These are phyloP conservation scores for Pseudonitzschia multistriata DNA, from an alignment of 108 stramenopile genomes.

Conservation along the genomic window DNA sequence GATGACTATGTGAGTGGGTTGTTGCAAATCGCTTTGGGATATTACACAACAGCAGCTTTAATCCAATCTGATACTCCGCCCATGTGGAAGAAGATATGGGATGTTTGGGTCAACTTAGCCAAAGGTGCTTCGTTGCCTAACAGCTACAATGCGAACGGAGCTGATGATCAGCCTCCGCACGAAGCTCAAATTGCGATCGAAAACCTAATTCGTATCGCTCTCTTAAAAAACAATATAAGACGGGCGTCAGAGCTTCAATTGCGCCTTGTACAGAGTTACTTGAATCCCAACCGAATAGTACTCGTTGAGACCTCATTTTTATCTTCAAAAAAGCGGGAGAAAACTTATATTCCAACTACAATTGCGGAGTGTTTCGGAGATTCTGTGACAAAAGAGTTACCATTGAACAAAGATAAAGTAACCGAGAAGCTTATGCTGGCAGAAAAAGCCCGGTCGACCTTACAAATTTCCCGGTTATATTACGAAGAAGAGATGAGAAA, in stretches of 20 bases:
- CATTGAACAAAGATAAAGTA: not conserved
- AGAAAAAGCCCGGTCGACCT: not conserved
- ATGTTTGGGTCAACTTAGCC: slow-evolving; percentile 30
- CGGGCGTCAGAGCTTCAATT: slow-evolving; percentile 50
- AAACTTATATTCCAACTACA: not conserved
- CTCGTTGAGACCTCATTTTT: not conserved
- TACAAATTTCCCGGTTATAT: not conserved
- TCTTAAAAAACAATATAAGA: slow-evolving; percentile 50
- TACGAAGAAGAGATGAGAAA: slow-evolving; percentile 6
- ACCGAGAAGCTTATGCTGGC: not conserved
- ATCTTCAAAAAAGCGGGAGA: not conserved
- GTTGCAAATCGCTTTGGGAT: slow-evolving; percentile 36
- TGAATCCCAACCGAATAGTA: slow-evolving; percentile 28
- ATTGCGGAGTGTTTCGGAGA: slow-evolving; percentile 23
- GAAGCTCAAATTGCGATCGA: slow-evolving; percentile 44
- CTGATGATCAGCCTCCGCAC: not conserved
- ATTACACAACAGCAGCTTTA: slow-evolving; percentile 32
- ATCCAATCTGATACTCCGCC: slow-evolving; percentile 45
- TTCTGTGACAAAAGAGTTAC: not conserved
- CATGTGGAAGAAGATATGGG: slow-evolving; percentile 55
- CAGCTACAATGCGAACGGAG: not conserved
- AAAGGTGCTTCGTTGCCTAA: slow-evolving; percentile 1
- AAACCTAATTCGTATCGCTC: slow-evolving; percentile 58
- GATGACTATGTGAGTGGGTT: not conserved
- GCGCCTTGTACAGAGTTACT: slow-evolving; percentile 38